Conservation (phyloP, 441 rosid species). For the Syzygium malaccense region DNA sequence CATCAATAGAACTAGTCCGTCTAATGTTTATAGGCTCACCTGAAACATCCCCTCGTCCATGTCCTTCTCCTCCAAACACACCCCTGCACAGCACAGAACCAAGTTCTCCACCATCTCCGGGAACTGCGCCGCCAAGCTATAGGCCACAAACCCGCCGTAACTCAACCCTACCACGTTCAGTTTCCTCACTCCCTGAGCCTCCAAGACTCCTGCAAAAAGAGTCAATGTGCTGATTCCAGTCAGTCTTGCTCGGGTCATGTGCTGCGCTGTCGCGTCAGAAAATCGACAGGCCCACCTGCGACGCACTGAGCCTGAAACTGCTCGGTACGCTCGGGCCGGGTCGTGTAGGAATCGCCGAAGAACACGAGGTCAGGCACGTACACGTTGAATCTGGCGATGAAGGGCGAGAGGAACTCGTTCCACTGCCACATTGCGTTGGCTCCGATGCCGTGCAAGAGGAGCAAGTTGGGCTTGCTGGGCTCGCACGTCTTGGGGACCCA, state of each 20-base stretch:
- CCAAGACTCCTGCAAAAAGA: constrained; percentile 31
- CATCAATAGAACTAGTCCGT: not conserved
- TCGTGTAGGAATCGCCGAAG: constrained; percentile 73
- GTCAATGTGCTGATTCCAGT: not conserved
- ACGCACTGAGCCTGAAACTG: constrained; percentile 63
- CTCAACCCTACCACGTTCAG: constrained; percentile 57
- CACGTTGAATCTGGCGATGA: constrained; percentile 52
- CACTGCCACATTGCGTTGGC: constrained; percentile 97
- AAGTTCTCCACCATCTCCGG: constrained; percentile 44
- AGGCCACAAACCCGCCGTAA: constrained; percentile 73
- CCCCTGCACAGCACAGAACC: constrained; percentile 65
- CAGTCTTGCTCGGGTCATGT: not conserved
- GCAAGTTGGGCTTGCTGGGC: constrained; percentile 34
- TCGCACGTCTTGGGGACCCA: constrained; percentile 49
- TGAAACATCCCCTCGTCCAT: constrained; percentile 43
- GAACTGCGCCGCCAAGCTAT: constrained; percentile 66
- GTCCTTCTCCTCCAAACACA: constrained; percentile 67
- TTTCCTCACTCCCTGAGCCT: constrained; percentile 26
- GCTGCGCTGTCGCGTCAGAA: not conserved
- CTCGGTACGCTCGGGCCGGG: constrained; percentile 60
- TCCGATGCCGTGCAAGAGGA: constrained; percentile 77
- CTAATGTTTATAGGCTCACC: not conserved
- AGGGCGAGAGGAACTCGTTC: constrained; percentile 32
- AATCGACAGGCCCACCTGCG: not conserved
- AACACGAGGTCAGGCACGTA: constrained; percentile 75